Evolutionary conservation across 2,329 filamentous ascomycete genomes (phyloP), one percentile per base, ranked within the genome.

Genomic region (Aspergillus arachidicola): DNA sequence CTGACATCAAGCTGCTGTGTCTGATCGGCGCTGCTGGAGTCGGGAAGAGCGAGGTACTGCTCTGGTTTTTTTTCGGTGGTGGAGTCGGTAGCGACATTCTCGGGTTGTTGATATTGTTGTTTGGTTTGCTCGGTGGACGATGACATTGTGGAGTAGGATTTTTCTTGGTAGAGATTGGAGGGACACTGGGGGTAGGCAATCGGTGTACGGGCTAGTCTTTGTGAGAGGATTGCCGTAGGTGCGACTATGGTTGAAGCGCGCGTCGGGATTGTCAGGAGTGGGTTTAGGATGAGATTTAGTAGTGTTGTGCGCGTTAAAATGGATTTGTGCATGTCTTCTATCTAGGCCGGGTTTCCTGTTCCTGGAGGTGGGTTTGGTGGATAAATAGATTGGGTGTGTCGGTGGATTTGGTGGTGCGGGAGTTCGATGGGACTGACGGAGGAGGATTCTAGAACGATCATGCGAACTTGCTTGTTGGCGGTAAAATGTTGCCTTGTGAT

Each of bases 1-100:
- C 73, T 72, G 32, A 86, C 78, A 74, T 98, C 94, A 73, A 95
- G 91, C 84, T 94, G 93, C 88, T 91, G 96, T 82, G 95, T 93
- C 53, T 90, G 85, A 76, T 92, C 89, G 71, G 91, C 90, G 71
- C 93, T 86, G 78, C 93, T 90, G 68, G 85, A 89, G 9, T 91
- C 91, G 28, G 91, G 91, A 0, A 89, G 69, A 26, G 92, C 94
- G 64, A 93, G 90, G 38, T 90, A 89, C 75, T 68, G 64, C 1
- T 64, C 55, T 43, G 60, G 58, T 6, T 61, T 64, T 50, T 69
- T 57, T 46, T 69, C 61, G 9, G 65, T 55, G 36, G 53, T 43
- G 23, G 21, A 14, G 12, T 48, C 45, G 23, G 45, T 16, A 14
- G 45, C 21, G 45, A 23, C 14, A 46, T 21, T 46, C 23, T 57